phyloP scores from a whole-genome alignment of 805 yeast species.

The Candida nonsorbophila region DNA sequence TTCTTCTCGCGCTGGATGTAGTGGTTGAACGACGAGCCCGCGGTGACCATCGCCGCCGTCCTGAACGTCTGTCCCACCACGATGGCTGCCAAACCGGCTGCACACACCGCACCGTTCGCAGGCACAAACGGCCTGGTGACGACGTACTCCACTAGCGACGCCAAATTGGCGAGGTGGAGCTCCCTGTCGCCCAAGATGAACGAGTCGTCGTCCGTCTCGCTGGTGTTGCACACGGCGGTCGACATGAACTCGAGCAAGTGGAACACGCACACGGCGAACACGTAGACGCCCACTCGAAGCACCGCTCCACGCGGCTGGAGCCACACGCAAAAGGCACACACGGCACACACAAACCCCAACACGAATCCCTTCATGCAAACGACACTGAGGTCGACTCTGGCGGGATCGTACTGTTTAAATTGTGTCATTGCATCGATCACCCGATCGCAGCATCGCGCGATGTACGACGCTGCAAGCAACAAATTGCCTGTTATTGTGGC shows the following conservation, averaged over 20 bases:
- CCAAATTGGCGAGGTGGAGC: slow-evolving; percentile 16
- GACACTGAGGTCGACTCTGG: slow-evolving; percentile 21
- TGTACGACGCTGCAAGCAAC: slow-evolving; percentile 9
- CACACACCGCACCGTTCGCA: not conserved
- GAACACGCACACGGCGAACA: slow-evolving; percentile 52
- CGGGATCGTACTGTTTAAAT: slow-evolving; percentile 16
- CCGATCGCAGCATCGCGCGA: too few species aligned
- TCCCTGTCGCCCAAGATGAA: slow-evolving; percentile 30
- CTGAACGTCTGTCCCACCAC: slow-evolving; percentile 64
- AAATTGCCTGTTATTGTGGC: slow-evolving; percentile 14
- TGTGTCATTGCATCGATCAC: too few species aligned
- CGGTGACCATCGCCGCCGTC: slow-evolving; percentile 79
- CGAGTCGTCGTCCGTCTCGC: slow-evolving; percentile 61
- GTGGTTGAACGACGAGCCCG: slow-evolving; percentile 84
- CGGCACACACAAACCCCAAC: slow-evolving; percentile 22
- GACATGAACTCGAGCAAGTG: slow-evolving; percentile 79
- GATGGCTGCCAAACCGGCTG: slow-evolving; percentile 45
- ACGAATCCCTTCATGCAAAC: slow-evolving; percentile 26
- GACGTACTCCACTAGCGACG: slow-evolving; percentile 13
- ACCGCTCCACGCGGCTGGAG: slow-evolving; percentile 2
- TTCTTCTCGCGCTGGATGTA: slow-evolving; percentile 51
- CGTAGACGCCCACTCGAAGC: slow-evolving; percentile 30
- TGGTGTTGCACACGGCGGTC: slow-evolving; percentile 70
- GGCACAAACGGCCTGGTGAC: not conserved
- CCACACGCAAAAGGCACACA: slow-evolving; percentile 6